These are phyloP conservation scores for Pythium vanterpoolii DNA, from an alignment of 352 stramenopile species.

Conservation along the genomic window DNA sequence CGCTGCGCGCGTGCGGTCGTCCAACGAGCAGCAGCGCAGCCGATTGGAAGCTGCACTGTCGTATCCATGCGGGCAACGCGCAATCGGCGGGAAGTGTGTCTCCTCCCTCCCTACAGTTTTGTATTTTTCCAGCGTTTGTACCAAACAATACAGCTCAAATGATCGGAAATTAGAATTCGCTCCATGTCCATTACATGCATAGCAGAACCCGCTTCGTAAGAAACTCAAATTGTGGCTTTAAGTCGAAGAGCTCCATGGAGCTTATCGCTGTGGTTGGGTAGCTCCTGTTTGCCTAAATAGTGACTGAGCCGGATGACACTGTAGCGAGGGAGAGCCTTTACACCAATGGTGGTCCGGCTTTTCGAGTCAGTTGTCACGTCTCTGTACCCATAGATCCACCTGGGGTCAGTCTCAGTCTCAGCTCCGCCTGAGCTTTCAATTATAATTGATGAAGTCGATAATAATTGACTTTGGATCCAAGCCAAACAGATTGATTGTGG, in stretches of 20 bases:
- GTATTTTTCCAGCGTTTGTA: not conserved
- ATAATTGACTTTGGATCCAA: not conserved
- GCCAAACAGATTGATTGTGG: not conserved
- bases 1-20: not conserved
- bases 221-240: not conserved
- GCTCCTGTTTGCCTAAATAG: not conserved
- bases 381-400: not conserved
- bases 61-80: not conserved
- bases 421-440: not conserved
- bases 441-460: not conserved
- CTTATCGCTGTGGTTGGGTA: not conserved
- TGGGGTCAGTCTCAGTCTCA: not conserved
- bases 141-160: not conserved
- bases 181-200: too few species aligned
- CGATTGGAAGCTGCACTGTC: slow-evolving; percentile 1
- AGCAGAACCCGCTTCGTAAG: not conserved
- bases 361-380: not conserved
- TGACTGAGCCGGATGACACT: not conserved
- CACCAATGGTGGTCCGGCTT: not conserved
- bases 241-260: not conserved
- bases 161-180: not conserved
- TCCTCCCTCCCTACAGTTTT: not conserved
- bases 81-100: not conserved
- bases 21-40: not conserved
- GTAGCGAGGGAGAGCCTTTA: not conserved